Base-by-base conservation (phyloP, 352 stramenopile genomes). In the Phytophthora palmivora region DNA sequence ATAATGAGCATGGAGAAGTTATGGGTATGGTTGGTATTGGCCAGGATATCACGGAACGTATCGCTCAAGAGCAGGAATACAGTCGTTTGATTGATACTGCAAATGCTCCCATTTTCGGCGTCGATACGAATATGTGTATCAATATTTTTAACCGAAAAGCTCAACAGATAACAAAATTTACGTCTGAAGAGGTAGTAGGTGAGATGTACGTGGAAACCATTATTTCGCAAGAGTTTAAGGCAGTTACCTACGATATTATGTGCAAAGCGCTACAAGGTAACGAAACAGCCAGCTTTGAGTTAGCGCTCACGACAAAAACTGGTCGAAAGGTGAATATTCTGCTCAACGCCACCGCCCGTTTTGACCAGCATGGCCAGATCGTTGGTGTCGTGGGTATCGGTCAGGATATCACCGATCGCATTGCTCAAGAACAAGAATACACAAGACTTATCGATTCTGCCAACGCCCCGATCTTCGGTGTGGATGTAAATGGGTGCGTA, bases 61-160 rank as follows among this genome's bases (percentile, higher is more conserved):
- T n/a, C n/a, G n/a, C n/a, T n/a, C n/a, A n/a, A n/a, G n/a, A n/a
- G n/a, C n/a, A n/a, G n/a, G n/a, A n/a, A n/a, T n/a, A n/a, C n/a
- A n/a, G n/a, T n/a, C n/a, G n/a, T n/a, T n/a, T n/a, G n/a, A n/a
- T n/a, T n/a, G n/a, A n/a, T n/a, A n/a, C n/a, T n/a, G n/a, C n/a
- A n/a, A n/a, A n/a, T n/a, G n/a, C n/a, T n/a, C n/a, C n/a, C n/a
- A n/a, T n/a, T n/a, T n/a, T n/a, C n/a, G n/a, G n/a, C 33, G 68
- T 89, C 6, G 84, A 96, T 44, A 86, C 56, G 43, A 70, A 33
- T 54, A 83, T 30, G 32, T 92, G 26, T 80, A 94, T 64, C 82
- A 97, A 85, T 48, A 89, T 78, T 30, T 75, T 74, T 74, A 78
- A 85, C 63, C 67, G 72, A 58, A 71, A 88, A 33, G 92, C 79